Base-by-base conservation (phyloP, 202 grass and related monocot species). In the Alloteropsis angusta region DNA sequence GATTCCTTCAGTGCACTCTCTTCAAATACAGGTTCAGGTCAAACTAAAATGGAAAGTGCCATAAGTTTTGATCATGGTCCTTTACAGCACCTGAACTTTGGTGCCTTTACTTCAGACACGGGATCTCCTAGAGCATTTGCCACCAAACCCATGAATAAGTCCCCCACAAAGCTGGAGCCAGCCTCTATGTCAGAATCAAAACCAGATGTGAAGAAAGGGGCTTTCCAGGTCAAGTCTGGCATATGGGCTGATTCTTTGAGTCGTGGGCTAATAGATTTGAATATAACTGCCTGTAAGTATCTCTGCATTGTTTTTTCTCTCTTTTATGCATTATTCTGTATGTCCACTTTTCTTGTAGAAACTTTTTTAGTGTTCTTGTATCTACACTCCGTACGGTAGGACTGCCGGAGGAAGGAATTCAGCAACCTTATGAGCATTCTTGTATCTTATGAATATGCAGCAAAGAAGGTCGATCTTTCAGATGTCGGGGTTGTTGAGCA, bases 201-300 rank as follows among this genome's bases (percentile, higher is more conserved):
- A 37, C 16, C 81, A 68, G 41, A 55, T 84, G 15, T 25, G 35
- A 90, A 82, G 65, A 88, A 89, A 66, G 82, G 85, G 35, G 50
- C 30, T 22, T 88, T 94, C 85, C 83, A 90, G 80, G 83, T 87
- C 73, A 97, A 94, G 65, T 97, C 91, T 45, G 48, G 61, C 62
- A 81, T 97, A 76, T 97, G 94, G 94, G 94, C 94, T 1, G 91
- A 97, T 65, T 89, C 91, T 59, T 87, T 94, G 89, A 97, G 77
- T 68, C 91, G 89, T 57, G 94, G 91, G 35, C 74, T 97, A 30
- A 88, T 97, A 4, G 71, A 97, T 92, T 80, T 97, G 71, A 91
- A 94, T 73, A 88, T 97, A 73, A 52, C 89, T 78, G 23, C 81
- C 39, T 30, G 94, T 94, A 83, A 92, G 89, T 68, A 80, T 85